Evolutionary conservation across 345 rosid genomes (phyloP), one percentile per base, ranked within the genome.

Genomic region (Gossypium raimondii): DNA sequence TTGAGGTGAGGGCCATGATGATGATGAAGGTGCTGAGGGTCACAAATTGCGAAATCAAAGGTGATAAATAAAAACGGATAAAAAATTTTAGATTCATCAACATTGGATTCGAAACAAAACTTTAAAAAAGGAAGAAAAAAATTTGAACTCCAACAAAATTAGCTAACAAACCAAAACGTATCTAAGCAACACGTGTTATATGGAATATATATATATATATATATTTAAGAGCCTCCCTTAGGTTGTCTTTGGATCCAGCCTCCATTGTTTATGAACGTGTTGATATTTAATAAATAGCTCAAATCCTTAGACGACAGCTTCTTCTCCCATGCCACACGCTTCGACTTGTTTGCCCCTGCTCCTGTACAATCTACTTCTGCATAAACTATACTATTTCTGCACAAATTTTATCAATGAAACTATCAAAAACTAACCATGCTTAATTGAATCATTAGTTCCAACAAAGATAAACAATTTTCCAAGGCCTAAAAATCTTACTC

Each of bases 321-420:
- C 29, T 20, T 66, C 70, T 66, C 70, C 70, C 70, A 66, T 11
- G 70, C 11, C 10, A 66, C 70, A 12, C 70, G 70, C 34, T 22
- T 22, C 2, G 70, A 44, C n/a, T 44, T 45, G 53, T 66, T 2
- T 44, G 70, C 52, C 11, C 70, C 70, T 5, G 53, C n/a, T 20
- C 70, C 53, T 44, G 2, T 10, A 22, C 70, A 66, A 6, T 44
- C 53, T 18, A 66, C 34, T 34, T 66, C 70, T 45, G 53, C 70
- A 66, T 1, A 66, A 44, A 20, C 1, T 66, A 45, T 44, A 44
- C 17, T 44, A 12, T 66, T 7, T 45, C 70, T 66, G 70, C 70
- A 66, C 52, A 66, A 17, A 20, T 25, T 63, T 11, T 12, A 60
- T 56, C 3, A 13, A 12, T 10, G n/a, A 60, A 25, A 60, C 16